phyloP scores from a whole-genome alignment of 1,139 yeast species.

The Blastobotrys proliferans region DNA sequence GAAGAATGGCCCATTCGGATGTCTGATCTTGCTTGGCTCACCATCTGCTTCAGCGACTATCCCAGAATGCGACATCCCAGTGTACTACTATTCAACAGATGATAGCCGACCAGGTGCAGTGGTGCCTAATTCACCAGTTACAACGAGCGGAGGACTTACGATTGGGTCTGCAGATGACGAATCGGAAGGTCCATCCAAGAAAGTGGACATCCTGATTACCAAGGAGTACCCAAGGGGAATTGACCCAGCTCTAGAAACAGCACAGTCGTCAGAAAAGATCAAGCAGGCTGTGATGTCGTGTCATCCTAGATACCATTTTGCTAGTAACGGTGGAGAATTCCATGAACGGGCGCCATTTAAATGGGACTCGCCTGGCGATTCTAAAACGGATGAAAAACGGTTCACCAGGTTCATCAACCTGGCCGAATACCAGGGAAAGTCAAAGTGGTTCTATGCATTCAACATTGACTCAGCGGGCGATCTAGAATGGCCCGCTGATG shows the following conservation, averaged over 20 bases:
- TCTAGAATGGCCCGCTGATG: not conserved
- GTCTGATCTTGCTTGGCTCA: conserved; percentile 22
- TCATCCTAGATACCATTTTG: conserved; percentile 25
- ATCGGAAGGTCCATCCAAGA: not conserved
- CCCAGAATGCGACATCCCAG: conserved; percentile 4
- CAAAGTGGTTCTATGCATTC: conserved; percentile 30
- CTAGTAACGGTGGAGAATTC: conserved; percentile 16
- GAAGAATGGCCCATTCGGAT: conserved; percentile 28
- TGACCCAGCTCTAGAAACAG: conserved; percentile 7
- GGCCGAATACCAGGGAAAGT: conserved; percentile 22
- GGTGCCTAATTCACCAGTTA: too few relatives aligned
- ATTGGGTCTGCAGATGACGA: conserved; percentile 5
- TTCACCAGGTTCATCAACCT: conserved; percentile 27
- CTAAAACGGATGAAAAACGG: conserved; percentile 10
- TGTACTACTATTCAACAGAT: not conserved
- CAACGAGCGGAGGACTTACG: not conserved
- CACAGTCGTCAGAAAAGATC: conserved; percentile 7
- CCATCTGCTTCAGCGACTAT: conserved; percentile 7
- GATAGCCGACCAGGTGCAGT: conserved; percentile 4
- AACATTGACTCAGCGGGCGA: conserved; percentile 14
- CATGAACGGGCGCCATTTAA: conserved; percentile 28
- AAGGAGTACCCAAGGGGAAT: conserved; percentile 21
- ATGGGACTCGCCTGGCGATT: conserved; percentile 13
- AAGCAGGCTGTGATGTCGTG: conserved; percentile 11
- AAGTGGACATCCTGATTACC: conserved; percentile 20